These are phyloP conservation scores for Hemileccinum impolitum DNA, from an alignment of 768 basidiomycete genomes.

Conservation along the genomic window DNA sequence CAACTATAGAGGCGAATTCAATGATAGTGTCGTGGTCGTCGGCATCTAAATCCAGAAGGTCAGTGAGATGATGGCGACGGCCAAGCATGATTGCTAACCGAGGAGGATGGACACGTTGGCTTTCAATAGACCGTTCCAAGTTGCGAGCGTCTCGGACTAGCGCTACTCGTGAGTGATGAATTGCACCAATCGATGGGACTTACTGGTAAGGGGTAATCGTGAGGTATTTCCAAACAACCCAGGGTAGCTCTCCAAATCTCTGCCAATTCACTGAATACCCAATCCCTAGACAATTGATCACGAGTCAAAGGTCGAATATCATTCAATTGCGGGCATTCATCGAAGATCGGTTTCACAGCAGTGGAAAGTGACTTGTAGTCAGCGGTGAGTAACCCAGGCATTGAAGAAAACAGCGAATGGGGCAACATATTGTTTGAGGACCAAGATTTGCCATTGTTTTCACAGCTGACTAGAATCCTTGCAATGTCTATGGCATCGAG, in stretches of 20 bases:
- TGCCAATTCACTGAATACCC: slow-evolving; percentile 51
- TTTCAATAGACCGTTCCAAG: slow-evolving; percentile 58
- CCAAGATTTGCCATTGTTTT: slow-evolving; percentile 40
- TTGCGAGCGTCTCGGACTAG: slow-evolving; percentile 45
- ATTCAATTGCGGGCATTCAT: slow-evolving; percentile 47
- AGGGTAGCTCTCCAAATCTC: slow-evolving; percentile 51
- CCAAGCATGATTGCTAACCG: slow-evolving; percentile 44
- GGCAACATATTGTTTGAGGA: slow-evolving; percentile 48
- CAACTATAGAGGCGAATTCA: slow-evolving; percentile 40
- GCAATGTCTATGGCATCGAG: slow-evolving; percentile 54
- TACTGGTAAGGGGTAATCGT: slow-evolving; percentile 49
- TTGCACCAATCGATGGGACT: slow-evolving; percentile 20
- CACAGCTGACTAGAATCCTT: slow-evolving; percentile 37
- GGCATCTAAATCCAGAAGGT: slow-evolving; percentile 33
- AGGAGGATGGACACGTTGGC: slow-evolving; percentile 45
- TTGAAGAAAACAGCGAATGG: slow-evolving; percentile 50
- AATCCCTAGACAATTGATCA: slow-evolving; percentile 52
- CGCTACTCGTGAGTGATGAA: slow-evolving; percentile 3
- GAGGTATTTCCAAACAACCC: slow-evolving; percentile 42
- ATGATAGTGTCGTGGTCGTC: slow-evolving; percentile 39
- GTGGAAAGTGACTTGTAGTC: slow-evolving; percentile 48
- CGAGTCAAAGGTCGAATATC: slow-evolving; percentile 57
- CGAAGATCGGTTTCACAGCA: slow-evolving; percentile 50
- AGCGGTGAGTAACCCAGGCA: slow-evolving; percentile 51
- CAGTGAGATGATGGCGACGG: neutral